Evolutionary conservation across 495 filamentous ascomycete species (phyloP).

Genomic region (Daldinia decipiens): DNA sequence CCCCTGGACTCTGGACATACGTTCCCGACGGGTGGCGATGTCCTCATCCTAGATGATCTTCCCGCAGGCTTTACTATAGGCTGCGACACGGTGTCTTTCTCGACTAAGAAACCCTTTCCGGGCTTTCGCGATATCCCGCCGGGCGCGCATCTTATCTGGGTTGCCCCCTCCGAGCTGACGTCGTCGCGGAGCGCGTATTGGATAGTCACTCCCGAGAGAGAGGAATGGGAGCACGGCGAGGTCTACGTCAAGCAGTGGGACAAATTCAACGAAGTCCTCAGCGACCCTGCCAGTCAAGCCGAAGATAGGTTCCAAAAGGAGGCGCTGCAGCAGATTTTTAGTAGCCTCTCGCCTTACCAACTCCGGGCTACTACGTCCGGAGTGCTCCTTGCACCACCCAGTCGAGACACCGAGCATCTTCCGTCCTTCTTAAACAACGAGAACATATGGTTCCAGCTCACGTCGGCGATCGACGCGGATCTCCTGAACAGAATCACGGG

Average conservation of each 20-base stretch:
- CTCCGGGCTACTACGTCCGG: conserved; percentile 34
- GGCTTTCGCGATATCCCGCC: conserved; percentile 70
- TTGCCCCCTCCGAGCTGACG: conserved; percentile 60
- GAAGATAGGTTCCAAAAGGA: conserved; percentile 51
- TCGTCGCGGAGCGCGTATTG: conserved; percentile 67
- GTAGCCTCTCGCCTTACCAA: conserved; percentile 53
- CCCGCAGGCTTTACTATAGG: conserved; percentile 56
- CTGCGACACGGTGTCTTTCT: conserved; percentile 57
- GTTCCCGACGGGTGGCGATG: conserved; percentile 52
- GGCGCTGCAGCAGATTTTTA: conserved; percentile 50
- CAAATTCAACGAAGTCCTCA: conserved; percentile 60
- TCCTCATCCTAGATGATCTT: conserved; percentile 55
- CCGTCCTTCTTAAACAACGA: conserved; percentile 33
- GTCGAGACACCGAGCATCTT: conserved; percentile 14
- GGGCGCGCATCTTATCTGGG: conserved; percentile 67
- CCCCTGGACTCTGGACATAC: conserved; percentile 14
- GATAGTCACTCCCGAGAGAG: conserved; percentile 57
- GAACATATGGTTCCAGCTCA: conserved; percentile 58
- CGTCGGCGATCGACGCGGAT: conserved; percentile 57
- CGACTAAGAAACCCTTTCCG: conserved; percentile 52
- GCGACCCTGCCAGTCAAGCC: conserved; percentile 50
- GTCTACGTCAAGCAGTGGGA: conserved; percentile 71
- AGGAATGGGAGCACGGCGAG: conserved; percentile 37
- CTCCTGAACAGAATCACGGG: conserved; percentile 63
- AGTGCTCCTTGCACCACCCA: conserved; percentile 17